Conservation (phyloP, 257 asterid species). For the Cordia subcordata region DNA sequence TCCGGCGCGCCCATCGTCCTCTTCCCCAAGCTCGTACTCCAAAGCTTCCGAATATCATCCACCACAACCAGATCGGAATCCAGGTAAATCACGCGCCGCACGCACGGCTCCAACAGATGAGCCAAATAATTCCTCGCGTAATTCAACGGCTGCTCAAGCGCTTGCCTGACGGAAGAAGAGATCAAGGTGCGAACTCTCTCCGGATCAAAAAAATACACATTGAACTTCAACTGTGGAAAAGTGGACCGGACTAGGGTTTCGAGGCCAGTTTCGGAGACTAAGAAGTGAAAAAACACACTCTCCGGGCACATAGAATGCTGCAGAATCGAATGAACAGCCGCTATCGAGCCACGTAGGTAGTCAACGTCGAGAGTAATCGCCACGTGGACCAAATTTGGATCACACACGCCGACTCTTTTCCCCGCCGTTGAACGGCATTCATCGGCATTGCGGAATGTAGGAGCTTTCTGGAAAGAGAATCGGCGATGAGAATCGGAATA, state of each 20-base stretch:
- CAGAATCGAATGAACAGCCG: conserved; percentile 83
- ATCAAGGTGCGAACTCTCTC: conserved; percentile 42
- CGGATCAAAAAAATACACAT: conserved; percentile 50
- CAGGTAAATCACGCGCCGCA: conserved; percentile 48
- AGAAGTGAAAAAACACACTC: conserved; percentile 73
- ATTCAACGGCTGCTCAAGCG: conserved; percentile 67
- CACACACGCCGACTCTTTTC: conserved; percentile 34
- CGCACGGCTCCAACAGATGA: conserved; percentile 48
- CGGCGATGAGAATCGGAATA: conserved; percentile 23
- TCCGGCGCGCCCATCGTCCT: conserved; percentile 63
- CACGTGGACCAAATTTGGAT: conserved; percentile 75
- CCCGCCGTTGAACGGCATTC: conserved; percentile 34
- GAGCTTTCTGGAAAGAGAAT: conserved; percentile 56
- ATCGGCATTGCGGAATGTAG: conserved; percentile 56
- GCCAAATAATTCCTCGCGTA: conserved; percentile 63
- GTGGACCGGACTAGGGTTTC: conserved; percentile 70
- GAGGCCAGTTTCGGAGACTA: conserved; percentile 62
- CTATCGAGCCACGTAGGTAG: conserved; percentile 86
- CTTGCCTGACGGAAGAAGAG: conserved; percentile 48
- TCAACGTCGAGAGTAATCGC: conserved; percentile 88
- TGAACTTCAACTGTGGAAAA: conserved; percentile 47
- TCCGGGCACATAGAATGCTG: conserved; percentile 81
- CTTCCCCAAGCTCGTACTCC: conserved; percentile 34
- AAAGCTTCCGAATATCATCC: conserved; percentile 53
- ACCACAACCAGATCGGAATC: conserved; percentile 69